Conservation (phyloP, 2,329 filamentous ascomycete genomes). For the Exophiala calicioides region DNA sequence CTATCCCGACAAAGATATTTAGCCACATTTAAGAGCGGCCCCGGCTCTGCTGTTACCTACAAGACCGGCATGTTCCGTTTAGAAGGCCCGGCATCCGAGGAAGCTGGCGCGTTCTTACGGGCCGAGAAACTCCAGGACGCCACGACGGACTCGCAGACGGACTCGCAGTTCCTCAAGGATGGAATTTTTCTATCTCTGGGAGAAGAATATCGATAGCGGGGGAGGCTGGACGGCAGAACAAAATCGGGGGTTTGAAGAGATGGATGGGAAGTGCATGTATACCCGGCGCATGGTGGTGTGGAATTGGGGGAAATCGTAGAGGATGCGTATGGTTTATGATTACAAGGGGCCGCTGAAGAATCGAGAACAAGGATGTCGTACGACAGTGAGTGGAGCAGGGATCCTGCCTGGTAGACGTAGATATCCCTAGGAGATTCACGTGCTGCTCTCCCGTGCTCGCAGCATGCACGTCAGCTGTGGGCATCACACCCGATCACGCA, state of each 20-base stretch:
- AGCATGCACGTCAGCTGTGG: too few relatives aligned
- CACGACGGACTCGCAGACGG: too few relatives aligned
- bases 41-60: slow-evolving; percentile 36
- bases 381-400: too few relatives aligned
- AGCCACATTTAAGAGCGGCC: slow-evolving; percentile 66
- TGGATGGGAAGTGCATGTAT: slow-evolving; percentile 44
- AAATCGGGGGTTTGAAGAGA: slow-evolving; percentile 50
- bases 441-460: too few relatives aligned
- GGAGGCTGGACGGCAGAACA: slow-evolving; percentile 55
- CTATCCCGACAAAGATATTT: slow-evolving; percentile 78
- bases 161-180: slow-evolving; percentile 61
- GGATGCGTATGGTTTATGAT: slow-evolving; percentile 45
- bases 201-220: slow-evolving; percentile 46
- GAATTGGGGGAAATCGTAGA: slow-evolving; percentile 39
- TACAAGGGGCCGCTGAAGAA: slow-evolving; percentile 33
- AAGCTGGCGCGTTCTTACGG: slow-evolving; percentile 41
- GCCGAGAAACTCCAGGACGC: slow-evolving; percentile 53
- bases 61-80: slow-evolving; percentile 42
- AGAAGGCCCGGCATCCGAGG: slow-evolving; percentile 41
- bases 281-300: slow-evolving; percentile 45
- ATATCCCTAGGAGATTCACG: too few relatives aligned
- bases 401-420: too few relatives aligned
- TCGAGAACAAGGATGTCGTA: too few relatives aligned
- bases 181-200: slow-evolving; percentile 54
- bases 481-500: too few relatives aligned